Evolutionary conservation across 441 rosid species (phyloP).

Genomic region (California macrophylla): DNA sequence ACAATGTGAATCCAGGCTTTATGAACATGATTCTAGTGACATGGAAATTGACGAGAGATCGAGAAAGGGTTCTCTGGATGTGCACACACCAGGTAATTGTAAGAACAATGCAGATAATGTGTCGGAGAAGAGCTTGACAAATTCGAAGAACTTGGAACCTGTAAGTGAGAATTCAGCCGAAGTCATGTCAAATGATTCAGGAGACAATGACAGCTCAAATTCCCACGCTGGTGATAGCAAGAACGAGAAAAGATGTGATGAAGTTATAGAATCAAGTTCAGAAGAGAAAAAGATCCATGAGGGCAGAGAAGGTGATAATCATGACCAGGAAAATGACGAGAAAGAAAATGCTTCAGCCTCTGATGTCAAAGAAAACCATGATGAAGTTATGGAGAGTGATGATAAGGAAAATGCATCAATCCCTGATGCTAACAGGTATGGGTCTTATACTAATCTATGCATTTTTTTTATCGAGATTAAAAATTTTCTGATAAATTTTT

Average conservation of each 20-base stretch:
- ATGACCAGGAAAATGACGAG: constrained; percentile 2
- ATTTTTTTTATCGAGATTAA: background rate
- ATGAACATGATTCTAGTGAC: constrained; percentile 22
- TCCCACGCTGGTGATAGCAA: background rate
- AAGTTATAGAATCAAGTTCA: background rate
- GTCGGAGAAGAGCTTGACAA: constrained; percentile 1
- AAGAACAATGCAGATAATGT: constrained; percentile 12
- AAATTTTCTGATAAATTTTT: background rate
- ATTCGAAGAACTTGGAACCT: constrained; percentile 2
- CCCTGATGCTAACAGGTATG: constrained; percentile 47
- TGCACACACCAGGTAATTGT: too few relatives aligned
- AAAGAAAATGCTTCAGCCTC: constrained; percentile 9
- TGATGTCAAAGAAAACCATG: background rate
- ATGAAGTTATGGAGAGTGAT: constrained; percentile 11
- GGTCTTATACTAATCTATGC: background rate
- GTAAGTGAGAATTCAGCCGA: constrained; percentile 17
- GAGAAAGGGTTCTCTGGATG: constrained; percentile 16
- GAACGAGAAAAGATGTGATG: background rate
- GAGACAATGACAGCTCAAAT: background rate
- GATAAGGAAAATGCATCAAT: constrained; percentile 27
- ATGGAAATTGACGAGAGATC: constrained; percentile 33
- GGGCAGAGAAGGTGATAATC: constrained; percentile 1
- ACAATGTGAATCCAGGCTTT: constrained; percentile 9
- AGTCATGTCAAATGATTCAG: constrained; percentile 10
- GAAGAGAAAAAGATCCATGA: background rate